Base-by-base conservation (phyloP, 305 asterid species). In the Plantago rigida region DNA sequence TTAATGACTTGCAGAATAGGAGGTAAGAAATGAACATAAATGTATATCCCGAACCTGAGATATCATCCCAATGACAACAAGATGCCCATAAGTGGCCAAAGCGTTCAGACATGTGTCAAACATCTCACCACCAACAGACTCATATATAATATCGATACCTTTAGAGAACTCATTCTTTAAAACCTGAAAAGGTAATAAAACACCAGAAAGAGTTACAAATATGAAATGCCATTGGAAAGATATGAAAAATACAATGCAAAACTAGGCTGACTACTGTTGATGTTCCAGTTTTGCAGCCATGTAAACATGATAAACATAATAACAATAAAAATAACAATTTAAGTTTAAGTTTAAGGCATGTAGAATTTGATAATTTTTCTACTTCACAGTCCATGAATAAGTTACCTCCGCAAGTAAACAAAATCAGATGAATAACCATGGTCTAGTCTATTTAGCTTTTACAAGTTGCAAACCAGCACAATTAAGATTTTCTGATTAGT, bases 81-180 rank as follows among this genome's bases (percentile, higher is more conserved):
- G 95, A 67, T 75, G 93, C 44, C 98, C 98, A 62, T 83, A 88
- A 67, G 68, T 72, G 45, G 95, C 89, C 79, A 91, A 74, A 34
- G 96, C 91, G 77, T 91, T 88, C 78, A 91, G 70, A 84, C 96
- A 88, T 52, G 82, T 59, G 73, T 88, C 77, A 63, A 88, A 91
- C 98, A 88, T 91, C 53, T 83, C 86, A 50, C 98, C 98, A 24
- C 98, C 98, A 56, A 91, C 96, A 45, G 98, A 88, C 78, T 91
- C 98, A 0, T 87, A 88, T 59, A 88, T 77, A 68, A 87, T 75
- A 75, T 91, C 96, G 63, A 85, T 69, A 22, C 96, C 98, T 76
- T 88, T 83, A 61, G 95, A 94, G 78, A 86, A 91, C 77, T 91
- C 98, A 53, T 69, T 29, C 73, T 84, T 86, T 54, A 91, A 74